Conservation (phyloP, 2,329 filamentous ascomycete genomes). For the Arthrocladium fulminans region DNA sequence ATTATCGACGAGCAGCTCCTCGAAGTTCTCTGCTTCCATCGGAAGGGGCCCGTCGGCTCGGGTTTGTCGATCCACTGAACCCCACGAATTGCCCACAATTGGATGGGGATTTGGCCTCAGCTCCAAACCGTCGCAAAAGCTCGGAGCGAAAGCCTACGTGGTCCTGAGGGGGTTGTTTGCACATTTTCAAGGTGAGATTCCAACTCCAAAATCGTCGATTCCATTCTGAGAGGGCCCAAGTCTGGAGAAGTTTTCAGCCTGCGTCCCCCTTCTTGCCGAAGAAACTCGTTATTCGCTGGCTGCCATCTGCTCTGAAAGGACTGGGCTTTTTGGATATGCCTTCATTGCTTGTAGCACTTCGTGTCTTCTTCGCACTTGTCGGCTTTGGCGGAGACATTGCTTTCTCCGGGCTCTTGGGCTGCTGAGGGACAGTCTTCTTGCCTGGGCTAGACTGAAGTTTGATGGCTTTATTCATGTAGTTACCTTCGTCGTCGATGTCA, state of each 20-base stretch:
- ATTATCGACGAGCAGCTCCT: not conserved
- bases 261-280: constrained; percentile 31
- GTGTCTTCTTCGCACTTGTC: constrained; percentile 36
- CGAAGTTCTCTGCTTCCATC: not conserved
- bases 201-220: too few species aligned
- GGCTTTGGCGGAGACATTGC: constrained; percentile 32
- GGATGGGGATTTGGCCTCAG: not conserved
- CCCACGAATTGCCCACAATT: constrained; percentile 1
- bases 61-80: not conserved
- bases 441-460: constrained; percentile 19
- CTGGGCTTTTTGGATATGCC: constrained; percentile 38
- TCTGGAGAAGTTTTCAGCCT: not conserved
- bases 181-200: not conserved
- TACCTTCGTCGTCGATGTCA: constrained; percentile 11
- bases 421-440: constrained; percentile 17
- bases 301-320: constrained; percentile 38
- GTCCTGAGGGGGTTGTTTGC: not conserved
- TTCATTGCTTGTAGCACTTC: constrained; percentile 49
- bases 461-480: constrained; percentile 22
- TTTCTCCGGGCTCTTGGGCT: constrained; percentile 19
- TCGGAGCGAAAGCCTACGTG: not conserved
- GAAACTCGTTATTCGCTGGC: constrained; percentile 44
- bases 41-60: not conserved
- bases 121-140: not conserved
- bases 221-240: too few species aligned